phyloP scores from a whole-genome alignment of 192 early-diverging fungal genomes.

The Chytriomyces sp. region DNA sequence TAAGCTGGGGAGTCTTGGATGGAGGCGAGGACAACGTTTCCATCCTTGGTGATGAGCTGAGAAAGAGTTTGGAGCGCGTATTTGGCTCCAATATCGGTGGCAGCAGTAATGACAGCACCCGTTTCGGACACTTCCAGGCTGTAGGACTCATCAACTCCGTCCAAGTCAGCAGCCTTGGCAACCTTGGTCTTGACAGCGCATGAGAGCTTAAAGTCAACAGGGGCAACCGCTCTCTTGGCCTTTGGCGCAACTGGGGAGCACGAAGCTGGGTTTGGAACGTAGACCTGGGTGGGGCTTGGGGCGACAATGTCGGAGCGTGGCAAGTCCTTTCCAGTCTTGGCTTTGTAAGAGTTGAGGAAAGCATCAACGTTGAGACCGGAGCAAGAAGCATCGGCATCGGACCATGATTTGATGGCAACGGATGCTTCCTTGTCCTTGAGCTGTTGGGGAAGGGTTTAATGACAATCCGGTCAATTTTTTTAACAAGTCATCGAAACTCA shows the following conservation, averaged over 20 bases:
- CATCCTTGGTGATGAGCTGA: neutral
- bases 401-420: too few relatives aligned
- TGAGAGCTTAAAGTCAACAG: too few relatives aligned
- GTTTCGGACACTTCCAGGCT: neutral
- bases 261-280: neutral
- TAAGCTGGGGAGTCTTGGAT: constrained; percentile 35
- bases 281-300: neutral
- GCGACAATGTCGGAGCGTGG: neutral
- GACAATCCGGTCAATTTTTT: too few relatives aligned
- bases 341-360: constrained; percentile 10
- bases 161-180: too few relatives aligned
- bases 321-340: constrained; percentile 12
- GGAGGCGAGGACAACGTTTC: neutral
- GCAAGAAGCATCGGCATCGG: too few relatives aligned
- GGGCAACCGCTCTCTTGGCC: too few relatives aligned
- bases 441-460: too few relatives aligned
- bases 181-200: too few relatives aligned
- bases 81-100: constrained; percentile 70
- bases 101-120: constrained; percentile 50
- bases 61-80: constrained; percentile 67
- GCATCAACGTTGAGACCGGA: too few relatives aligned
- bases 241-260: too few relatives aligned
- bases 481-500: too few relatives aligned
- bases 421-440: too few relatives aligned
- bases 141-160: constrained; percentile 27